Base-by-base conservation (phyloP, 1,139 yeast species). In the Sporopachydermia cereana region DNA sequence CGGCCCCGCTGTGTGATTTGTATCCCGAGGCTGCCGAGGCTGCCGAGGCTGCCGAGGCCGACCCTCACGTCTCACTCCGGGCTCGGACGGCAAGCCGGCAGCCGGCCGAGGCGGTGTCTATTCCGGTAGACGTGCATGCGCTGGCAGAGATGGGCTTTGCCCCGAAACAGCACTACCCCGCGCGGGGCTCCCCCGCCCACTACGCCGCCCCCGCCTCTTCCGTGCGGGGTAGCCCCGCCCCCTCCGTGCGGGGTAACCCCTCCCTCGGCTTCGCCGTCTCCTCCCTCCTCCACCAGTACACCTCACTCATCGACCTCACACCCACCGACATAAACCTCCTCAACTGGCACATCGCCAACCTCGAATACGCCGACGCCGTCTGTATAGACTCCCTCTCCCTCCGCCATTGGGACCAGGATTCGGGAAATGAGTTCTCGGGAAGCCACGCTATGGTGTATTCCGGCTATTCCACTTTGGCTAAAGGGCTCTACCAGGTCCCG, bases 361-460 rank as follows among this genome's bases (percentile, higher is more conserved):
- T 67, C 41, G 72, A 67, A 52, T 63, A 62, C 50, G 54, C 58
- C n/a, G 56, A 60, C 41, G 71, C 69, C 17, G 58, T 67, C 14
- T 51, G 57, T 23, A 52, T 65, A 21, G 60, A 64, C 44, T 54
- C 59, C 31, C 57, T 67, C 9, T 60, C 69, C 45, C 54, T 67
- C 34, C 55, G 62, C 14, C 57, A 64, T 24, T 67, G 72, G 72
- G 66, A 66, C 41, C 70, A 67, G 44, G 69, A 67, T 42, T 66
- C 65, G 24, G 65, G 64, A 3, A 60, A 64, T 43, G 62, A 66
- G 44, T 66, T 68, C 46, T 57, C 66, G 1, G 72, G 72, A 1
- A 56, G 58, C 12, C 68, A 65, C 46, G 59, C 67, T 0, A 63
- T 65, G 58, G 52, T 66, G 3, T 56, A 62, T 18, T 58, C 60